Evolutionary conservation across 352 stramenopile species (phyloP), one percentile per base, ranked within the genome.

Genomic region (Globisporangium rhizosaccharum): DNA sequence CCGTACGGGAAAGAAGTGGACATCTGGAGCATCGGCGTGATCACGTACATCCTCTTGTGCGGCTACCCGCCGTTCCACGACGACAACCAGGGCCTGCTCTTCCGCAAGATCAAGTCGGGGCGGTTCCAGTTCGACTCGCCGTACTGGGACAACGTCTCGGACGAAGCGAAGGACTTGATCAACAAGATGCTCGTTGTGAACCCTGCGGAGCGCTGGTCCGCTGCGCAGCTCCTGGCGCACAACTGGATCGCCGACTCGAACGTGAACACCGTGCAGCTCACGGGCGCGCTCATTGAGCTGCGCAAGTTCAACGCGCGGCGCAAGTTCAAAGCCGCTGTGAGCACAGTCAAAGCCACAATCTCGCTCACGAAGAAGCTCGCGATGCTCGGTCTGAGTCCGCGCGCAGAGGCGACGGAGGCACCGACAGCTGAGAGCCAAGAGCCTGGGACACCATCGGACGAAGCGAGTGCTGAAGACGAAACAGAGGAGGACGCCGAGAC

Each of bases 311-410:
- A 97, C 67, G 93, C 90, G 28, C 95, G 93, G 44, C 83, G 93
- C 49, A 97, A 97, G 72, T 96, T 98, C 73, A 96, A 96, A 69
- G 88, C 87, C 33, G 91, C 91, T 2, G 84, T 98, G 15, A 95
- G 92, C 62, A 96, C 90, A 12, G 90, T 96, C 61, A 90, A 87
- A 66, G 76, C 79, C 50, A 89, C 81, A 17, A 87, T 90, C 59
- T 90, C 79, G 41, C 72, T 90, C n/a, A 84, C 82, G 10, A 88
- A 88, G 63, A 75, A 68, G 45, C 70, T 90, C 30, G 81, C 75
- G 46, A 66, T 72, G 53, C 12, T 65, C 4, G 59, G 57, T 0
- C 26, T 62, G 18, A 57, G 39, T 39, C 28, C 20, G 44, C 44
- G 50, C 41, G 47, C 46, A 14, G 47, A 33, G 51, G n/a, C 17